Evolutionary conservation across 345 rosid genomes (phyloP).

Genomic region (Acer saccharum): DNA sequence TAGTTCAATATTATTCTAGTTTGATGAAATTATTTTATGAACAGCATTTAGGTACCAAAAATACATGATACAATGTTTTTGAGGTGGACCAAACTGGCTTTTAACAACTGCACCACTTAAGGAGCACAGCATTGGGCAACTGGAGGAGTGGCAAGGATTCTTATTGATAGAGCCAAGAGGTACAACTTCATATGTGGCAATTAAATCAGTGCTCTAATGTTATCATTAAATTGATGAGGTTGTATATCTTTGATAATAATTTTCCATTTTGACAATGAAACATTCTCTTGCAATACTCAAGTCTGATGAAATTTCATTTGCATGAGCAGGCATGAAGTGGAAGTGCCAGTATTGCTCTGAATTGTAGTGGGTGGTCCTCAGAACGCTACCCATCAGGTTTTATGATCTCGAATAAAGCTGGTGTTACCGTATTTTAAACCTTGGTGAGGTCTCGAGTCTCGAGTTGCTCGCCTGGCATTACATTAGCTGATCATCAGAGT

Average conservation of each 20-base stretch:
- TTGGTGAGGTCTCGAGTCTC: conserved; percentile 64
- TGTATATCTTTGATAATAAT: neutral
- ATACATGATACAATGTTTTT: conserved; percentile 65
- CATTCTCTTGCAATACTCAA: neutral
- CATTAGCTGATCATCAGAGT: conserved; percentile 28
- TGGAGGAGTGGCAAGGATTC: conserved; percentile 80
- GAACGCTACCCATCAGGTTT: conserved; percentile 67
- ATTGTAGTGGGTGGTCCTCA: conserved; percentile 74
- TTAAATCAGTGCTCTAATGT: conserved; percentile 42
- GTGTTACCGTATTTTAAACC: neutral
- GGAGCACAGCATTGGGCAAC: conserved; percentile 58
- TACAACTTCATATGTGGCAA: conserved; percentile 74
- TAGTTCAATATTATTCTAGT: neutral
- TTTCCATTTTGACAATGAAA: neutral
- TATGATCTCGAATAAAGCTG: neutral
- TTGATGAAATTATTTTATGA: neutral
- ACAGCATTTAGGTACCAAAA: conserved; percentile 65
- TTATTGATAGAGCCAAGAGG: conserved; percentile 50
- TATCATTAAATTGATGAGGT: neutral
- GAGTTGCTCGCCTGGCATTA: conserved; percentile 37
- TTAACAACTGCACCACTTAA: conserved; percentile 67
- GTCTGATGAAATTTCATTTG: conserved; percentile 15
- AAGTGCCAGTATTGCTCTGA: conserved; percentile 73
- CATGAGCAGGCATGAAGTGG: conserved; percentile 78
- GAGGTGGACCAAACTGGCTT: conserved; percentile 76